Evolutionary conservation across 441 rosid genomes (phyloP), one percentile per base, ranked within the genome.

Genomic region (Gossypium davidsonii): DNA sequence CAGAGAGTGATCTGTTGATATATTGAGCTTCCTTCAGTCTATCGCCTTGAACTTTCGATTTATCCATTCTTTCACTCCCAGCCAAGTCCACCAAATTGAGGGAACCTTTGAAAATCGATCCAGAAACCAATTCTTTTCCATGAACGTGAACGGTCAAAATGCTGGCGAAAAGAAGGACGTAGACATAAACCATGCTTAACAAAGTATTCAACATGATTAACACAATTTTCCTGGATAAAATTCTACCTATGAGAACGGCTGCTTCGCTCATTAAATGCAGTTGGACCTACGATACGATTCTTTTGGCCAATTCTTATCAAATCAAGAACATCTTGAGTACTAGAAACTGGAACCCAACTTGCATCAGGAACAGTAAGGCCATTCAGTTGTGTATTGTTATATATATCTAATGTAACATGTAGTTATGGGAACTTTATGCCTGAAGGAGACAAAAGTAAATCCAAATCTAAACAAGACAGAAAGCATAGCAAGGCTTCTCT

Each of bases 351-450:
- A 71, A 94, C 71, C 83, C 89, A 82, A 71, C 95, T 87, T 73
- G 98, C 98, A 70, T 94, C 97, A 18, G 98, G 98, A 60, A 94
- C 98, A 83, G 92, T 94, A 21, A 94, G 92, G 60, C 98, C 97
- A 72, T 94, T 94, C 71, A 90, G 66, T 70, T 91, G 97, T 31
- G 97, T 83, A 63, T 86, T 91, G 81, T 94, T 94, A 65, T 94
- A 92, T 72, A 94, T 91, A 60, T 94, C 97, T 83, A 94, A 90
- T 80, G 97, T 94, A 21, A 59, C 73, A 42, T 10, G 67, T 60
- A 4, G 87, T 91, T 81, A 88, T 82, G 92, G 89, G 34, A 59
- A 75, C 65, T 26, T 63, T 44, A 63, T 63, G 51, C 28, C 28
- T 18, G 4, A 39, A 39, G 51, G 60, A 7, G 6, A 18, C 11